Evolutionary conservation across 2,329 filamentous ascomycete species (phyloP).

Genomic region (Rhynchosporium secalis): DNA sequence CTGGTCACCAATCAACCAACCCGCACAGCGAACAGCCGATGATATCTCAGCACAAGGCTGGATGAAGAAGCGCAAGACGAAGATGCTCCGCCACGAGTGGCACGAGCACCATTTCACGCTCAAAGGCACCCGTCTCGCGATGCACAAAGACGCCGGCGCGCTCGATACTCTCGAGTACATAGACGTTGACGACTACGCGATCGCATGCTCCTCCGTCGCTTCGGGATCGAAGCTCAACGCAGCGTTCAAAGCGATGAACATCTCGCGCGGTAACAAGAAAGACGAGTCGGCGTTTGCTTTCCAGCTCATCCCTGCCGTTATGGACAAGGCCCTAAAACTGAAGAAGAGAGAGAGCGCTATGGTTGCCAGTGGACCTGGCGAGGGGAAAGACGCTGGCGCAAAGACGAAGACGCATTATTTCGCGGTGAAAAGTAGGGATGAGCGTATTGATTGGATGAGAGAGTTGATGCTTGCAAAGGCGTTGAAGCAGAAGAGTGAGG

Average conservation of each 20-base stretch:
- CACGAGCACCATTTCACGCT: constrained; percentile 89
- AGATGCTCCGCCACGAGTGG: constrained; percentile 90
- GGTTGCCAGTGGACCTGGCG: constrained; percentile 17
- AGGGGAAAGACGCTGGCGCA: constrained; percentile 53
- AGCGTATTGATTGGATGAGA: constrained; percentile 96
- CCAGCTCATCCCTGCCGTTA: constrained; percentile 69
- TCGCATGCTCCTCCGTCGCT: constrained; percentile 76
- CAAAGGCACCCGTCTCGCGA: constrained; percentile 69
- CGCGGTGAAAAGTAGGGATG: constrained; percentile 80
- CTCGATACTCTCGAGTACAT: constrained; percentile 69
- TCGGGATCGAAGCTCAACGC: constrained; percentile 77
- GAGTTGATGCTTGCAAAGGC: constrained; percentile 91
- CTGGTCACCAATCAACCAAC: constrained; percentile 29
- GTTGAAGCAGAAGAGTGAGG: constrained; percentile 78
- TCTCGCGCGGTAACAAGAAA: constrained; percentile 53
- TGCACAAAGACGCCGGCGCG: constrained; percentile 66
- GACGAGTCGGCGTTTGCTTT: constrained; percentile 74
- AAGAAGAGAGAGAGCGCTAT: constrained; percentile 45
- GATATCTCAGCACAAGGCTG: constrained; percentile 75
- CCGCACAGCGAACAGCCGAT: constrained; percentile 39
- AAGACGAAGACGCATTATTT: constrained; percentile 90
- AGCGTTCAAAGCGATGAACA: constrained; percentile 78
- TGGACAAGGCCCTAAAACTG: constrained; percentile 49
- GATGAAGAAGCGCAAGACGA: constrained; percentile 92
- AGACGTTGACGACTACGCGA: constrained; percentile 85